Evolutionary conservation across 257 asterid species (phyloP), one percentile per base, ranked within the genome.

Genomic region (Solanum pinnatisectum): DNA sequence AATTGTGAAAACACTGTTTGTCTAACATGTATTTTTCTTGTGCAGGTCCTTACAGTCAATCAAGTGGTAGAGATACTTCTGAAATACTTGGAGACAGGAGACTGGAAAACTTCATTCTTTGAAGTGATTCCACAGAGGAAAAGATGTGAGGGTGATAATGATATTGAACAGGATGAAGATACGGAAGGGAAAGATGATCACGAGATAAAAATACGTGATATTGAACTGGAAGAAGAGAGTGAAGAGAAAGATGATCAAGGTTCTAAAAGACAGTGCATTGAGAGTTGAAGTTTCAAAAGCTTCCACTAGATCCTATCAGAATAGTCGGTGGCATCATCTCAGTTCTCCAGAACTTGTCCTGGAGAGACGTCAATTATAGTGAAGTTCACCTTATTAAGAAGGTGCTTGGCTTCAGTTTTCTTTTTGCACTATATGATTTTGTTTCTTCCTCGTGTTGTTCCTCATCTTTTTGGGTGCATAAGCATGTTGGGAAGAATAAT

Each of bases 21-120:
- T 81, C 44, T 82, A 20, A 82, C 71, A 87, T 79, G 49, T 72
- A 23, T 76, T 79, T 33, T 83, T 82, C 30, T 49, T 68, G 36
- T 88, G 60, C 92, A 97, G 99, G 98, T 97, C 87, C 98, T 97
- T 85, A 96, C 99, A 1, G 98, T 97, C 89, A 97, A 97, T 92
- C 98, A 96, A 93, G 98, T 96, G 73, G 92, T 94, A 25, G 98
- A 96, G 93, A 96, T 97, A 92, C 89, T 97, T 65, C 95, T 96
- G 89, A 96, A 93, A 91, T 97, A 89, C 92, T 72, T 95, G 93
- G 98, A 95, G 92, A 90, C 94, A 40, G 91, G 90, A 91, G 96
- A 95, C 89, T 97, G 99, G 99, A 95, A 95, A 88, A 88, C 89
- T 25, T 93, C 98, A 16, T 96, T 96, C 92, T 95, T 94, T 79